phyloP scores from a whole-genome alignment of 352 stramenopile species.

The Phytophthora macrochlamydospora region DNA sequence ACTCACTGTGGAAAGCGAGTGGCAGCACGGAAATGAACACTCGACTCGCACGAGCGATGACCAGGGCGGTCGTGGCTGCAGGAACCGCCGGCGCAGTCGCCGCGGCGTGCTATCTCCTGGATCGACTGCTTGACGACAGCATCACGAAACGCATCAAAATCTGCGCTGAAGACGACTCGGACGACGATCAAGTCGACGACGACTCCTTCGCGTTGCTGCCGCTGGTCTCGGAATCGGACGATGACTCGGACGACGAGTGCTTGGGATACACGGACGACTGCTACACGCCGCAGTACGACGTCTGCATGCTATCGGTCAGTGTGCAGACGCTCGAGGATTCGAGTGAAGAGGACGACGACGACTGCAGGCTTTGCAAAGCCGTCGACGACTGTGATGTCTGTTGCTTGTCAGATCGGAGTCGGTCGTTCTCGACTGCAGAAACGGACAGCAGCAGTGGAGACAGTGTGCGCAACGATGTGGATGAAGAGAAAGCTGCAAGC shows the following conservation, averaged over 20 bases:
- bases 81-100: constrained; percentile 29
- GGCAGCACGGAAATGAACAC: constrained; percentile 26
- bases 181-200: constrained; percentile 3
- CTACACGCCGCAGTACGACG: constrained; percentile 29
- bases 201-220: constrained; percentile 24
- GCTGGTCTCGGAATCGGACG: constrained; percentile 29
- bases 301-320: constrained; percentile 33
- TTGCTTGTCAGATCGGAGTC: background rate
- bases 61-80: constrained; percentile 21
- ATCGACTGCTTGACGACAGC: constrained; percentile 18
- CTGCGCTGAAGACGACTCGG: background rate
- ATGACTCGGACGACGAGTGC: constrained; percentile 7
- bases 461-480: constrained; percentile 9
- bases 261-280: constrained; percentile 29
- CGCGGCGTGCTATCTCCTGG: constrained; percentile 26
- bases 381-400: background rate
- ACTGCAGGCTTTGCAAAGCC: constrained; percentile 30
- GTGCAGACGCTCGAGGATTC: constrained; percentile 28
- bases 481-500: constrained; percentile 6
- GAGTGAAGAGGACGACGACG: constrained; percentile 19
- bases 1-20: constrained; percentile 24
- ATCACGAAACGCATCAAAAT: constrained; percentile 3
- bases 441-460: constrained; percentile 23
- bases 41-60: constrained; percentile 20
- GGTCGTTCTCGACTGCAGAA: constrained; percentile 26